Evolutionary conservation across 75 land plant species (phyloP).

Genomic region (Sequoia sempervirens): DNA sequence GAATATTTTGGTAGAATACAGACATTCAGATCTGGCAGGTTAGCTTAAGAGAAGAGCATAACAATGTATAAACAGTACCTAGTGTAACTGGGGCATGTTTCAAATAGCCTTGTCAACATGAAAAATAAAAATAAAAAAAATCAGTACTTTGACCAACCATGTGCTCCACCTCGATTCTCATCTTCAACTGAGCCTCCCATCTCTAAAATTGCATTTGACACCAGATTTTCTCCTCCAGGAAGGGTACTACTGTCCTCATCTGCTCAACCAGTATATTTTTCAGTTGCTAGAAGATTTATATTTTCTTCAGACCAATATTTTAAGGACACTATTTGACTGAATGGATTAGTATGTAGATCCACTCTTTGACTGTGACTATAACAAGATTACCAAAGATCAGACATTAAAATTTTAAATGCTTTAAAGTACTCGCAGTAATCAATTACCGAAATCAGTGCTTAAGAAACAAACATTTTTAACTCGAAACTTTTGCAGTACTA

Average conservation of each 20-base stretch:
- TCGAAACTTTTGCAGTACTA: not conserved
- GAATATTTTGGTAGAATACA: not conserved
- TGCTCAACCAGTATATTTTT: conserved; percentile 10
- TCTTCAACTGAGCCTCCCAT: conserved; percentile 28
- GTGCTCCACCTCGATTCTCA: conserved; percentile 13
- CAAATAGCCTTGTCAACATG: not conserved
- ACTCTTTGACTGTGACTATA: not conserved
- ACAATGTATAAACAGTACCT: not conserved
- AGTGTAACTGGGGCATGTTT: not conserved
- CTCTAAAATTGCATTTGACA: conserved; percentile 25
- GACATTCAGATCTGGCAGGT: not conserved
- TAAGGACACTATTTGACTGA: not conserved
- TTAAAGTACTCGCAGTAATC: not conserved
- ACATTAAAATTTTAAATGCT: not conserved
- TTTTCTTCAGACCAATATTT: not conserved
- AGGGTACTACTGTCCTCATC: conserved; percentile 22
- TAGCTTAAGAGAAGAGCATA: not conserved
- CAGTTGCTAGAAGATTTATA: not conserved
- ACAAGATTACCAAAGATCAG: not conserved
- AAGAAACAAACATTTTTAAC: not conserved
- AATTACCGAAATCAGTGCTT: not conserved
- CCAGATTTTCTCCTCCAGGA: conserved; percentile 19
- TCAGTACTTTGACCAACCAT: conserved; percentile 22
- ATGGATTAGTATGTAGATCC: not conserved
- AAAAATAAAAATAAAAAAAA: not conserved